Conservation (phyloP, 2,329 filamentous ascomycete genomes). For the Fusarium hostae region DNA sequence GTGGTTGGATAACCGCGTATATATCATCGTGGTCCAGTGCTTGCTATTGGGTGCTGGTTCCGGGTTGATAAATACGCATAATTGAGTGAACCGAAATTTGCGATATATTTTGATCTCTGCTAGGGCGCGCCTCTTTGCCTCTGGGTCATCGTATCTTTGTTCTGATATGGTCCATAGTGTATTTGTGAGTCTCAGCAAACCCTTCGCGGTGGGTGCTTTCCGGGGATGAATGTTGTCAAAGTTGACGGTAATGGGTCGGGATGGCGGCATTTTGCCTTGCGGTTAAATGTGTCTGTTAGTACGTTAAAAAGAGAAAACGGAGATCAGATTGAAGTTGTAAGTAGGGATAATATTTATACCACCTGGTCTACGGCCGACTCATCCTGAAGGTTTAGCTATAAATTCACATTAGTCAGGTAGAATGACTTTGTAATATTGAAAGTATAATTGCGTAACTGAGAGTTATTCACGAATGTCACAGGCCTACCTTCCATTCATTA, state of each 20-base stretch:
- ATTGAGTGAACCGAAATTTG: no score
- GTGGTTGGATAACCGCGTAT: no score
- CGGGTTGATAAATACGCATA: no score
- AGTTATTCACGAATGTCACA: neutral
- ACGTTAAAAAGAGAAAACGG: rapidly evolving
- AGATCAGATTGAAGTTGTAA: neutral
- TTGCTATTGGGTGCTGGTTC: no score
- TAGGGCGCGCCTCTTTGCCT: neutral
- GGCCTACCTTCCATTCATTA: no score
- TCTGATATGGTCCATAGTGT: neutral
- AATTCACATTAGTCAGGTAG: neutral
- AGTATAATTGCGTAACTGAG: rapidly evolving
- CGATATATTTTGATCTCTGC: neutral
- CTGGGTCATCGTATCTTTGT: neutral
- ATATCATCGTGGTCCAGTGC: no score
- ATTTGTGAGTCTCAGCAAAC: neutral
- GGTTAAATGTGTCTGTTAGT: neutral
- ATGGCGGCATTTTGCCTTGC: neutral
- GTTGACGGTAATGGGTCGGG: no score
- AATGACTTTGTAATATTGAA: no score
- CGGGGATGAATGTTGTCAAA: rapidly evolving
- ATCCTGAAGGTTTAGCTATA: neutral
- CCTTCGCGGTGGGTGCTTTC: no score
- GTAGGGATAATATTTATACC: neutral
- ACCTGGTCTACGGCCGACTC: neutral